Conservation (phyloP, 2,329 filamentous ascomycete genomes). For the Pestalotiopsis fici region DNA sequence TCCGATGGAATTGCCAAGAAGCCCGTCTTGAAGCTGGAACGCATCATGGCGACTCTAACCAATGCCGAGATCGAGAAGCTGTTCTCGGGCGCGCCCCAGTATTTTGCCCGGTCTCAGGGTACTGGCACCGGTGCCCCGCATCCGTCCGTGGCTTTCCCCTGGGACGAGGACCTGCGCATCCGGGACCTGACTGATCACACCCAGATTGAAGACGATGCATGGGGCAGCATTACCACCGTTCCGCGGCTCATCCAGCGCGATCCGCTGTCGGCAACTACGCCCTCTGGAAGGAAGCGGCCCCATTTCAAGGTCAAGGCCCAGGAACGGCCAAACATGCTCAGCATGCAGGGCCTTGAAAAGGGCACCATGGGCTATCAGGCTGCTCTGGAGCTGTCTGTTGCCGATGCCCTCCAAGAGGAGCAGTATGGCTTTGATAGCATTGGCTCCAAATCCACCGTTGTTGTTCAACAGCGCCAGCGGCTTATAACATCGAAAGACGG, state of each 20-base stretch:
- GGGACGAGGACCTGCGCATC: slow-evolving; percentile 63
- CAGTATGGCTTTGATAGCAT: slow-evolving; percentile 61
- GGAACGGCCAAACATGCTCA: slow-evolving; percentile 71
- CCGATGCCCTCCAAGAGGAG: slow-evolving; percentile 65
- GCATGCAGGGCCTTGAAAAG: slow-evolving; percentile 70
- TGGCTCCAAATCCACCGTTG: slow-evolving; percentile 53
- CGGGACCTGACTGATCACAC: slow-evolving; percentile 66
- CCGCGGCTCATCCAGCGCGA: slow-evolving; percentile 58
- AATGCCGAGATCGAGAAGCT: slow-evolving; percentile 66
- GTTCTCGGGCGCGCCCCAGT: slow-evolving; percentile 77
- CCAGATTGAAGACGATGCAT: slow-evolving; percentile 64
- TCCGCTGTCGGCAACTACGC: slow-evolving; percentile 42
- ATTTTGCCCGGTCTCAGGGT: slow-evolving; percentile 62
- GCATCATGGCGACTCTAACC: slow-evolving; percentile 61
- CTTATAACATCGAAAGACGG: slow-evolving; percentile 55
- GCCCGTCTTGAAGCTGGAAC: slow-evolving; percentile 51
- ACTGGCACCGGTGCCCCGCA: slow-evolving; percentile 61
- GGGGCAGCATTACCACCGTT: slow-evolving; percentile 63
- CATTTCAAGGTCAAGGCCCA: slow-evolving; percentile 61
- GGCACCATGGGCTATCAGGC: slow-evolving; percentile 71
- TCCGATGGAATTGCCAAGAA: slow-evolving; percentile 38
- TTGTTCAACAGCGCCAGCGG: slow-evolving; percentile 58
- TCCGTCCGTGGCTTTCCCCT: slow-evolving; percentile 67
- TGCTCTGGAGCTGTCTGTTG: slow-evolving; percentile 65
- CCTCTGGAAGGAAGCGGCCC: slow-evolving; percentile 46